These are phyloP conservation scores for Solanum bulbocastanum DNA, from an alignment of 257 asterid genomes.

Conservation along the genomic window DNA sequence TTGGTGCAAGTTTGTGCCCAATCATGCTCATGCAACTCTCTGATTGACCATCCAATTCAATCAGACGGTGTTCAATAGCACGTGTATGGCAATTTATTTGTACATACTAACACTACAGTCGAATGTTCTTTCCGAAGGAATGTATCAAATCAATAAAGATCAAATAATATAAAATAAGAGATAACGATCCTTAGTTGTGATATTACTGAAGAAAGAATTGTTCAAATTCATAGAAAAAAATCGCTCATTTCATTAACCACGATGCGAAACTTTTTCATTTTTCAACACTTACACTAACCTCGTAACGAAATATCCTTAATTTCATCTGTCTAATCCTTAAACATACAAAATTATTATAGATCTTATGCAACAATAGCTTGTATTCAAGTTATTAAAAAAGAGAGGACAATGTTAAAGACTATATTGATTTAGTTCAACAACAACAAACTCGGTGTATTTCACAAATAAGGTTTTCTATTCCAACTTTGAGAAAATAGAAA, in stretches of 20 bases:
- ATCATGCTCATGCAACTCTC: not conserved
- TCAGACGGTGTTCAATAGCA: not conserved
- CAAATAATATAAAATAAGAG: no score
- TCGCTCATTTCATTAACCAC: no score
- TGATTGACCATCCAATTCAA: not conserved
- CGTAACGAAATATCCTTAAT: not conserved
- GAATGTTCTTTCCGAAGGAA: not conserved
- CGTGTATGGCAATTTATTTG: not conserved
- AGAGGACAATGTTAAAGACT: not conserved
- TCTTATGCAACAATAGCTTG: not conserved
- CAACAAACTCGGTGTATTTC: no score
- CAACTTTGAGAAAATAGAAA: no score
- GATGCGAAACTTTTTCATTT: no score
- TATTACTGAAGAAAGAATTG: accelerated
- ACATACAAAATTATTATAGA: not conserved
- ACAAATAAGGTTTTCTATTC: no score
- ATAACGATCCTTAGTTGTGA: no score
- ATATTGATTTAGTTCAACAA: not conserved
- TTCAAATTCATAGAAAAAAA: no score
- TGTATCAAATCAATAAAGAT: no score
- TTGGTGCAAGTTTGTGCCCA: not conserved
- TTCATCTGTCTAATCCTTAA: not conserved
- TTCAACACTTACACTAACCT: no score
- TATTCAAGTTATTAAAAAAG: not conserved
- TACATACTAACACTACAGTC: not conserved